Conservation (phyloP, 2,329 filamentous ascomycete genomes). For the Aspergillus candidus region DNA sequence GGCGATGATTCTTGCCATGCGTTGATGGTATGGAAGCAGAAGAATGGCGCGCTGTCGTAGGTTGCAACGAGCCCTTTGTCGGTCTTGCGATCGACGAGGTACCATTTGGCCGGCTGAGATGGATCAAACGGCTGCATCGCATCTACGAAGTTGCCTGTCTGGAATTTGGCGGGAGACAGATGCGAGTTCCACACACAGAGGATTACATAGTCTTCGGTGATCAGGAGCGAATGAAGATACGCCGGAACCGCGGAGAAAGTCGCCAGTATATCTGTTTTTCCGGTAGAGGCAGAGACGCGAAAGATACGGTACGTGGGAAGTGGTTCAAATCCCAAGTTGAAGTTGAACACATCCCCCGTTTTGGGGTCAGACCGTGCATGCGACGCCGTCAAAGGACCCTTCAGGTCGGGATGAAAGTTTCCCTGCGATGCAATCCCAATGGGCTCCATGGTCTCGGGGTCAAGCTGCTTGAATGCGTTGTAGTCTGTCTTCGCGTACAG, state of each 20-base stretch:
- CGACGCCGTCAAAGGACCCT: conserved; percentile 61
- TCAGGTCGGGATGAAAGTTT: conserved; percentile 60
- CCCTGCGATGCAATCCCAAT: conserved; percentile 57
- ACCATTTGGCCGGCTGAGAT: conserved; percentile 58
- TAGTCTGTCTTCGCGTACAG: conserved; percentile 59
- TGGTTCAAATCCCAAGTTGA: conserved; percentile 62
- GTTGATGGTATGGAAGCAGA: conserved; percentile 76
- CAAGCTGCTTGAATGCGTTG: conserved; percentile 53
- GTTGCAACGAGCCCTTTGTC: conserved; percentile 61
- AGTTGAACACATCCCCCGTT: conserved; percentile 75
- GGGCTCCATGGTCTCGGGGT: conserved; percentile 67
- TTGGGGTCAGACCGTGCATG: conserved; percentile 66
- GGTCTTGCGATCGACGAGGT: conserved; percentile 62
- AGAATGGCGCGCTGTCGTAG: conserved; percentile 63
- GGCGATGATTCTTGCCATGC: conserved; percentile 58
- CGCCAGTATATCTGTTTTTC: conserved; percentile 64
- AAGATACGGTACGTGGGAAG: conserved; percentile 63
- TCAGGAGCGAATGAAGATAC: conserved; percentile 78
- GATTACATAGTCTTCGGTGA: conserved; percentile 65
- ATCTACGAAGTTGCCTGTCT: conserved; percentile 47
- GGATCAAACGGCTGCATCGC: conserved; percentile 59
- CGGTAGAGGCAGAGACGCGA: conserved; percentile 55
- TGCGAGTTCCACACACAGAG: conserved; percentile 67
- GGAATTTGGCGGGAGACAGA: conserved; percentile 43
- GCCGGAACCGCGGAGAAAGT: conserved; percentile 55